phyloP scores from a whole-genome alignment of 768 basidiomycete species.

The Macrolepiota dolichaula region DNA sequence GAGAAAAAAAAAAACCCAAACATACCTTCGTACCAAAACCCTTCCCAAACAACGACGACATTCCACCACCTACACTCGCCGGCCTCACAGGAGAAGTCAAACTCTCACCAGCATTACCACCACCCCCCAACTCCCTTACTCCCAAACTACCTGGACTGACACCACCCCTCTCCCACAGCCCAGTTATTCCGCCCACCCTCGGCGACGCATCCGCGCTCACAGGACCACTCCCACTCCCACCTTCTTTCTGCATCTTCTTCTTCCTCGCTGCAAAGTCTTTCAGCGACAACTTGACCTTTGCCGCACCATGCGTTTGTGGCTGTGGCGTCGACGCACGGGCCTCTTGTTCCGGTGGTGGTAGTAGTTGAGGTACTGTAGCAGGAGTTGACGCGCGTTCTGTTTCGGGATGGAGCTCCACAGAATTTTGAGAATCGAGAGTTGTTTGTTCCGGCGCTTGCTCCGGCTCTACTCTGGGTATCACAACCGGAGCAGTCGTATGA shows the following conservation, averaged over 20 bases:
- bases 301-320: constrained; percentile 3
- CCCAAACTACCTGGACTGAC: too few relatives aligned
- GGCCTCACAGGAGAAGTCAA: too few relatives aligned
- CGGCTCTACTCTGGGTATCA: too few relatives aligned
- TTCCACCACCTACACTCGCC: too few relatives aligned
- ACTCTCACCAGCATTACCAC: too few relatives aligned
- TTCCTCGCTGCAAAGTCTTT: constrained; percentile 56
- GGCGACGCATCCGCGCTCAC: constrained; percentile 12
- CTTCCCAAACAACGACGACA: too few relatives aligned
- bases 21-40: too few relatives aligned
- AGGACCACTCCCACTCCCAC: constrained; percentile 17
- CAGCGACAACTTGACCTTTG: constrained; percentile 55
- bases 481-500: too few relatives aligned
- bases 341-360: background rate
- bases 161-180: too few relatives aligned
- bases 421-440: background rate
- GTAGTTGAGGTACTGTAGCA: background rate
- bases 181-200: background rate
- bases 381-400: background rate
- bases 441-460: background rate
- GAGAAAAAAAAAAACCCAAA: background rate
- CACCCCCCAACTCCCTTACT: too few relatives aligned
- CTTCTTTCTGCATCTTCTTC: constrained; percentile 50
- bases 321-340: background rate
- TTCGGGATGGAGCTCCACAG: too few relatives aligned